Base-by-base conservation (phyloP, 208 protist genomes). In the Leishmania martiniquensis region DNA sequence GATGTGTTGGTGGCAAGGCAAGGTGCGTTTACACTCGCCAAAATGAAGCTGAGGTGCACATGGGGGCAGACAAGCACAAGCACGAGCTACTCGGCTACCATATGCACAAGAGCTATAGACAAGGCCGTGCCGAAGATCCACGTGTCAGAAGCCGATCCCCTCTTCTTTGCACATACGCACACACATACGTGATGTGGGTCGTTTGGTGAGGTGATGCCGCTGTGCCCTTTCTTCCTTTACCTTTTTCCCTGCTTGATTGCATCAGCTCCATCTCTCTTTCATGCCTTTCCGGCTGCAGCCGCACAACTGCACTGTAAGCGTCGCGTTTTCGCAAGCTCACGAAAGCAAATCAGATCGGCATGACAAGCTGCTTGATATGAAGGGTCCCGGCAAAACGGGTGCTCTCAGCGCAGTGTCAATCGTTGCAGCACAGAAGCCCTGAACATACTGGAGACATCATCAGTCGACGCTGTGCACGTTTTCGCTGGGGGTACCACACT, bases 11-110 rank as follows among this genome's bases (percentile, higher is more conserved):
- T 29, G 39, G 3, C 39, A 29, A 69, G 15, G 32, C 20, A 42
- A 34, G 9, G 6, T 32, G 9, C 25, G 9, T 13, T 49, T 15
- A 25, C 42, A 20, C 1, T 51, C 7, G 9, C 25, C 22, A 51
- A 42, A 69, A 51, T 29, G 69, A 73, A 68, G 0, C 47, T 65
- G 42, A 9, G 42, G 65, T 13, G 42, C 3, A 1, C 32, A 49
- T 20, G 34, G 20, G 3, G 29, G 5, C 57, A 34, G 57, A 49
- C 39, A 49, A 9, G 10, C 65, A 51, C n/a, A 32, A 10, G 22
- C 65, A 69, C 39, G 34, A 65, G 37, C 69, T 45, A 15, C 47
- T 75, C 5, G n/a, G 20, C 17, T 49, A 75, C 37, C 10, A 75
- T 29, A 49, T 54, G 47, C 32, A 39, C 71, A 75, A 42, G 32